These are phyloP conservation scores for Leccinum pseudoinsigne DNA, from an alignment of 1,284 basidiomycete genomes.

Conservation along the genomic window DNA sequence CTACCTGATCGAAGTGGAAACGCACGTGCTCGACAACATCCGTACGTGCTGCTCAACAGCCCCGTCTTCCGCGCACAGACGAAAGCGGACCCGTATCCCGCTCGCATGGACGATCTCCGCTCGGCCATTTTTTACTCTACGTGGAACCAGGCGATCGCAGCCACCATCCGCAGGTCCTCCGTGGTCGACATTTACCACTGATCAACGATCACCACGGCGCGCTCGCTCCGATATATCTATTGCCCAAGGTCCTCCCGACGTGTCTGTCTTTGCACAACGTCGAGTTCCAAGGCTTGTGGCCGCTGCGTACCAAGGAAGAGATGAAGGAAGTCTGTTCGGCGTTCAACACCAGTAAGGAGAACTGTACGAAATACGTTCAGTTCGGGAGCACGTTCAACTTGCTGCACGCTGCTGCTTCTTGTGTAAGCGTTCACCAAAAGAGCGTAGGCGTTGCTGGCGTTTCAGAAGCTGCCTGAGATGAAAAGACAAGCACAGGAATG, in stretches of 20 bases:
- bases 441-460: conserved; percentile 92
- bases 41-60: conserved; percentile 88
- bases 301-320: conserved; percentile 91
- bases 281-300: conserved; percentile 96
- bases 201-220: conserved; percentile 93
- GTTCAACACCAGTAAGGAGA: conserved; percentile 93
- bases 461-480: conserved; percentile 86
- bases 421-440: conserved; percentile 90
- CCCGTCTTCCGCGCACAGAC: conserved; percentile 95
- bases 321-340: conserved; percentile 97
- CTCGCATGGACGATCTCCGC: conserved; percentile 93
- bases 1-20: conserved; percentile 93
- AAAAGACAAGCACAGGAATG: conserved; percentile 93
- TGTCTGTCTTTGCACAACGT: conserved; percentile 95
- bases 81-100: conserved; percentile 91
- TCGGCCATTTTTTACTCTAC: conserved; percentile 97
- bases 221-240: conserved; percentile 84
- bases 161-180: conserved; percentile 80
- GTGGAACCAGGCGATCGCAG: conserved; percentile 94
- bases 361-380: conserved; percentile 94
- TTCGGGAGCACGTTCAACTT: conserved; percentile 97
- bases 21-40: conserved; percentile 89
- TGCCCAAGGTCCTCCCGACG: conserved; percentile 86
- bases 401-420: conserved; percentile 88
- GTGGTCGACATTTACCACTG: conserved; percentile 85